Percentiles rank a stretch among this genome's conserved stretches.
Evolutionary conservation across 331 rosid genomes (phyloP).

Genomic region (Acacia pycnantha): DNA sequence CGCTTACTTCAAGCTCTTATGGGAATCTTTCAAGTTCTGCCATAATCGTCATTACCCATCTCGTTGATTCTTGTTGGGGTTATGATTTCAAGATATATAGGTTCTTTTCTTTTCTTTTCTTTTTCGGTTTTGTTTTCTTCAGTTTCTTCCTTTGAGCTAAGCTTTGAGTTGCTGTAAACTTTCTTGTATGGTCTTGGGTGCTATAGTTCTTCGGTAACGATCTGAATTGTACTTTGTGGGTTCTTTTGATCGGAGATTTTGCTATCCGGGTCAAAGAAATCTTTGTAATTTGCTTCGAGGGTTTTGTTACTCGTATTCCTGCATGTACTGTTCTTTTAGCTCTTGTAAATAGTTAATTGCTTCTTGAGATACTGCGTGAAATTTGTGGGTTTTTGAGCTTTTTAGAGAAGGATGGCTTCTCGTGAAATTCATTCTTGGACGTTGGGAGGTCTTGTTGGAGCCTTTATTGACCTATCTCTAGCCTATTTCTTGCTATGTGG

Average conservation of each 20-base stretch:
- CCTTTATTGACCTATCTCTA: conserved; percentile 61
- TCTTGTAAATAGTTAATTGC: conserved; percentile 29
- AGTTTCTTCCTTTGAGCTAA: conserved; percentile 6
- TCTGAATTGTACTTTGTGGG: background rate
- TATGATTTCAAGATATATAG: background rate
- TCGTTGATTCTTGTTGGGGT: background rate
- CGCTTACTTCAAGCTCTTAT: background rate
- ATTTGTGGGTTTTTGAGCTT: conserved; percentile 35
- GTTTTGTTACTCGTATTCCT: conserved; percentile 17
- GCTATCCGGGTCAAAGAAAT: background rate
- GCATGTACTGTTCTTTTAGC: background rate
- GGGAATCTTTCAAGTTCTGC: background rate
- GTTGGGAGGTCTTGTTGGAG: conserved; percentile 56
- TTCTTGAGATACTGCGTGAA: background rate
- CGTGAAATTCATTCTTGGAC: conserved; percentile 71
- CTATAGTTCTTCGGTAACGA: conserved; percentile 16
- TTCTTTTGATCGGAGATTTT: background rate
- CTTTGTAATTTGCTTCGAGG: background rate
- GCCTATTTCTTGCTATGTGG: conserved; percentile 71
- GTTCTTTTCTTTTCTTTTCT: background rate
- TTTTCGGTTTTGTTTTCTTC: background rate
- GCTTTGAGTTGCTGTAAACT: conserved; percentile 14
- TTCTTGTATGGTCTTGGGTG: conserved; percentile 31
- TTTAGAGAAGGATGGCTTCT: conserved; percentile 45
- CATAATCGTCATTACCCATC: background rate